phyloP scores from a whole-genome alignment of 345 rosid genomes.

The Angophora floribunda region DNA sequence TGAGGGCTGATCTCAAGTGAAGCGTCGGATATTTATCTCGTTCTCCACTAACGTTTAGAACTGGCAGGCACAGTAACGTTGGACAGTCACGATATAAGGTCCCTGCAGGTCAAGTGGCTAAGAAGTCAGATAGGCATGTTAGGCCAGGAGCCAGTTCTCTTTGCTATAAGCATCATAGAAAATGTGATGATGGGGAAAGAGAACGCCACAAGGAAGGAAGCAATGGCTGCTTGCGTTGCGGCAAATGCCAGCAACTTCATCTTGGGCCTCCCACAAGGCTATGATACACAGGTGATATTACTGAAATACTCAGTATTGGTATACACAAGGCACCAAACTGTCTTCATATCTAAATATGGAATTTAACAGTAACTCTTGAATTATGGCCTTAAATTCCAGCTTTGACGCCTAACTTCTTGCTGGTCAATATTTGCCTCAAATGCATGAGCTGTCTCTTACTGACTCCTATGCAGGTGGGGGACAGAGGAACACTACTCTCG shows the following conservation, averaged over 20 bases:
- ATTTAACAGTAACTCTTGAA: not conserved
- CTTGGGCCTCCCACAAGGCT: slow-evolving; percentile 42
- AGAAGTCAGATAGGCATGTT: slow-evolving; percentile 58
- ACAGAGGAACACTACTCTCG: slow-evolving; percentile 43
- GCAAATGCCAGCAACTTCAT: slow-evolving; percentile 47
- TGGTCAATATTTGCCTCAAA: not conserved
- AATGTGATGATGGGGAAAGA: slow-evolving; percentile 64
- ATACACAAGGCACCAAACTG: not conserved
- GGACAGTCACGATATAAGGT: slow-evolving; percentile 50
- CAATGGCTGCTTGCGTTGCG: slow-evolving; percentile 37
- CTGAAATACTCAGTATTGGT: not conserved
- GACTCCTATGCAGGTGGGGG: slow-evolving; percentile 37
- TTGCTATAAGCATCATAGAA: slow-evolving; percentile 43
- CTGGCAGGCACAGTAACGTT: slow-evolving; percentile 34
- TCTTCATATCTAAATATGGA: not conserved
- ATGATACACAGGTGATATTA: slow-evolving; percentile 46
- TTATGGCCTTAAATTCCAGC: not conserved
- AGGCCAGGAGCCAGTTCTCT: slow-evolving; percentile 63
- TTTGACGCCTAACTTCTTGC: not conserved
- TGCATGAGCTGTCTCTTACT: not conserved
- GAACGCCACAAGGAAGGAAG: slow-evolving; percentile 51
- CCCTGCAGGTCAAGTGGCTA: slow-evolving; percentile 57
- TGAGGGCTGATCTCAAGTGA: not conserved
- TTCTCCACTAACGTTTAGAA: not conserved
- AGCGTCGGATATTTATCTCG: not conserved